phyloP scores from a whole-genome alignment of 2,329 filamentous ascomycete species.

The Amylocarpus encephaloides region DNA sequence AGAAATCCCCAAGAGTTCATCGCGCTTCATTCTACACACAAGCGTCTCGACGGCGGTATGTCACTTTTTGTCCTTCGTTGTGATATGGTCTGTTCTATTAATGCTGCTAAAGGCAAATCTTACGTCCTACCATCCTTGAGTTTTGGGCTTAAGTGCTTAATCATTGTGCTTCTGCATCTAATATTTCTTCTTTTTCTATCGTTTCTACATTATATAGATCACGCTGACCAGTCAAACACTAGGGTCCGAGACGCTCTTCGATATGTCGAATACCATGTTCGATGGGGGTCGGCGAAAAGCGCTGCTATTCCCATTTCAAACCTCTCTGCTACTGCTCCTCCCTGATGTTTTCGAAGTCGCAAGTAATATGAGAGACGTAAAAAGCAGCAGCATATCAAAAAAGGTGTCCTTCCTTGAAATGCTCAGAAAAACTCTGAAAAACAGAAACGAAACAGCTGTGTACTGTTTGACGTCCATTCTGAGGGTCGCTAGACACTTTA shows the following conservation, averaged over 20 bases:
- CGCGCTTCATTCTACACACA: slow-evolving; percentile 52
- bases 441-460: slow-evolving; percentile 60
- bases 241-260: slow-evolving; percentile 57
- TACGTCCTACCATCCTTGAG: no score
- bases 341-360: slow-evolving; percentile 66
- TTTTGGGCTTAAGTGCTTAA: no score
- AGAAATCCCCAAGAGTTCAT: slow-evolving; percentile 60
- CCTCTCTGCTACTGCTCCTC: slow-evolving; percentile 54
- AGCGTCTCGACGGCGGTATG: slow-evolving; percentile 53
- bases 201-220: not conserved
- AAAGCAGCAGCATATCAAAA: slow-evolving; percentile 56
- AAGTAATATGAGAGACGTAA: slow-evolving; percentile 59
- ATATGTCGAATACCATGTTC: slow-evolving; percentile 58
- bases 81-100: not conserved
- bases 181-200: no score
- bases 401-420: slow-evolving; percentile 60
- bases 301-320: slow-evolving; percentile 57
- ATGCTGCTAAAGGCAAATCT: not conserved
- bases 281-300: slow-evolving; percentile 51
- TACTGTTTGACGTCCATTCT: slow-evolving; percentile 59
- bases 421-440: slow-evolving; percentile 55
- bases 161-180: no score
- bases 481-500: slow-evolving; percentile 58
- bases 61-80: not conserved
- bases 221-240: not conserved